Evolutionary conservation across 164 flowering plant genomes (phyloP), one percentile per base, ranked within the genome.

Genomic region (Cinnamomum chago): DNA sequence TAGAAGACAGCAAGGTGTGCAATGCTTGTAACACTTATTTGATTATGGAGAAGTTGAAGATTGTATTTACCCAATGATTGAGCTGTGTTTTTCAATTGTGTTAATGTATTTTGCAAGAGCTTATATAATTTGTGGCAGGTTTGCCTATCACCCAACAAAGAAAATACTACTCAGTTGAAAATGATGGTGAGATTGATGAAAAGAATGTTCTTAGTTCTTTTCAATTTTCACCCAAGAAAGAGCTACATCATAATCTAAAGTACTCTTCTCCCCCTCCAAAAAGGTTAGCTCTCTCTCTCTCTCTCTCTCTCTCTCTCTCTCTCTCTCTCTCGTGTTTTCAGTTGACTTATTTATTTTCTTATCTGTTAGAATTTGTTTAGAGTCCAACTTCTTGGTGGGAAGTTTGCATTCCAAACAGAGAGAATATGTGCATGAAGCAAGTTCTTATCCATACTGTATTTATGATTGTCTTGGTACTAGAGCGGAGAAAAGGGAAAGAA

Each of bases 1-100:
- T 71, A 79, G 52, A 62, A 83, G 85, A 79, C 88, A 81, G 60
- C 18, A 5, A 85, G 93, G 90, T 87, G 81, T 52, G 28, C 9
- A 3, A 58, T 17, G 28, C 18, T 66, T 30, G 7, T 20, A 15
- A 5, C 5, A 30, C 15, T 3, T 15, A 13, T 17, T 17, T 30
- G 7, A 25, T 28, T 28, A 14, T 27, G n/a, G 28, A 9, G 11
- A 40, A 40, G 10, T 40, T 7, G 47, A 40, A 40, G 47, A 40
- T 35, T 9, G 10, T 6, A 23, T 65, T 23, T 24, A 65, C 24
- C 14, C 24, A 65, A 23, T 22, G 14, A 15, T 23, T 11, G 33
- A 23, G 67, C 18, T 23, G 20, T 28, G 18, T 13, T 28, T 17
- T 25, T 18, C 9, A 2, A 5, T 18, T 17, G 10, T 25, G 40